Base-by-base conservation (phyloP, 1,139 yeast genomes). In the Pichia sp. region DNA sequence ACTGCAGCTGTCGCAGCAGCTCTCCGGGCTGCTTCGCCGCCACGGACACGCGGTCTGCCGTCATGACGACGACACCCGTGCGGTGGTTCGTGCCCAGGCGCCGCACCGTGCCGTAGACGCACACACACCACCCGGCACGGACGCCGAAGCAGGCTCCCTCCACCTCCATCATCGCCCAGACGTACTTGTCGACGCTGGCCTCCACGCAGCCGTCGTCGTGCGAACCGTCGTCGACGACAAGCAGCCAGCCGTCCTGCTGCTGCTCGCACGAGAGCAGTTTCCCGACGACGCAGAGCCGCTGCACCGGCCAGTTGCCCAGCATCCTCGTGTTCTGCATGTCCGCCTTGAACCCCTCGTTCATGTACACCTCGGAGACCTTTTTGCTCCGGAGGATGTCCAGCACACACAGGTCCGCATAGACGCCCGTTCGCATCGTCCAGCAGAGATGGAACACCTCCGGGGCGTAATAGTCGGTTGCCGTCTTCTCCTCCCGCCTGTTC, bases 291-390 rank as follows among this genome's bases (percentile, higher is more conserved):
- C 58, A 54, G 0, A 74, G 61, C 7, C 55, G 58, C 30, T 60
- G 58, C 1, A 76, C 53, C 0, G 80, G 80, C 62, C 75, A 72
- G 56, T 76, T 76, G 2, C 64, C 62, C 8, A 71, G 45, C 54
- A 59, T 30, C 15, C 53, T 8, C 4, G 55, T 15, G 1, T 40
- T 10, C n/a, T 45, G 19, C 5, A 16, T 11, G 15, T 51, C 58
- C 5, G 26, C 15, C 2, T 15, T 30, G 10, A 51, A 23, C 5
- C 57, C 59, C 6, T 29, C 50, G 42, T 53, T 54, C 38, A 19
- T 32, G 32, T 53, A 55, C 4, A 51, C 45, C 4, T 49, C 52
- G 2, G 49, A 38, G 6, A 48, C 52, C n/a, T 15, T n/a, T 8
- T 15, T 32, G 15, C 32, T 32, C 1, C 31, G 16, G 36, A 30